Evolutionary conservation across 305 asterid genomes (phyloP).

Genomic region (Solanum chacoense): DNA sequence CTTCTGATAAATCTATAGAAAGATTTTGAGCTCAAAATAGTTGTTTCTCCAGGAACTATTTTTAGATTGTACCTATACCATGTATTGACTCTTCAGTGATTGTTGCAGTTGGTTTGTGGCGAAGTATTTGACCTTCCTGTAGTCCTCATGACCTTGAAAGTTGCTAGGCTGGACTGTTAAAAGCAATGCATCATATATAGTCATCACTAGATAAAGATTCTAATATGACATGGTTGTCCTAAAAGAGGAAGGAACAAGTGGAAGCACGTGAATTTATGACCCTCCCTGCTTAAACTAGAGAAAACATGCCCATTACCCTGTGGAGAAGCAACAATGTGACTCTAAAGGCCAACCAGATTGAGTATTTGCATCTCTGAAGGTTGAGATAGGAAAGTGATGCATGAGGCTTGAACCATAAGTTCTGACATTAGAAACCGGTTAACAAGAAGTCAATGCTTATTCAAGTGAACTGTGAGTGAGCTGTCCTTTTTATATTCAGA

Average conservation of each 20-base stretch:
- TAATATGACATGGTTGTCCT: background rate
- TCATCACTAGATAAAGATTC: background rate
- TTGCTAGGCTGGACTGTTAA: background rate
- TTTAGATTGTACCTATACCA: background rate
- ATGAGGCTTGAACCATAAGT: background rate
- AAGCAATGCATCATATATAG: background rate
- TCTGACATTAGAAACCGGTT: background rate
- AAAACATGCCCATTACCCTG: background rate
- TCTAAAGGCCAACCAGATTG: background rate
- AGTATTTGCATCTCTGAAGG: background rate
- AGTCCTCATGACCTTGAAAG: background rate
- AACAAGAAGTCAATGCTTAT: background rate
- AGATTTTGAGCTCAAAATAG: background rate
- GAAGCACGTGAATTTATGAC: background rate
- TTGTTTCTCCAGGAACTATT: background rate
- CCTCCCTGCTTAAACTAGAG: background rate
- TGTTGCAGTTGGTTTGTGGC: background rate
- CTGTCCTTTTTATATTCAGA: background rate
- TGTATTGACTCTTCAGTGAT: background rate
- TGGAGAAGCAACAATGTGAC: background rate
- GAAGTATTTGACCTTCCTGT: background rate
- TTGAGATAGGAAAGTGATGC: background rate
- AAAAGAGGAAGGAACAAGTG: background rate
- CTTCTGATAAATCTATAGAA: background rate
- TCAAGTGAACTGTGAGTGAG: background rate